Evolutionary conservation across 108 stramenopile species (phyloP).

Genomic region (Aurantiochytrium sp.): DNA sequence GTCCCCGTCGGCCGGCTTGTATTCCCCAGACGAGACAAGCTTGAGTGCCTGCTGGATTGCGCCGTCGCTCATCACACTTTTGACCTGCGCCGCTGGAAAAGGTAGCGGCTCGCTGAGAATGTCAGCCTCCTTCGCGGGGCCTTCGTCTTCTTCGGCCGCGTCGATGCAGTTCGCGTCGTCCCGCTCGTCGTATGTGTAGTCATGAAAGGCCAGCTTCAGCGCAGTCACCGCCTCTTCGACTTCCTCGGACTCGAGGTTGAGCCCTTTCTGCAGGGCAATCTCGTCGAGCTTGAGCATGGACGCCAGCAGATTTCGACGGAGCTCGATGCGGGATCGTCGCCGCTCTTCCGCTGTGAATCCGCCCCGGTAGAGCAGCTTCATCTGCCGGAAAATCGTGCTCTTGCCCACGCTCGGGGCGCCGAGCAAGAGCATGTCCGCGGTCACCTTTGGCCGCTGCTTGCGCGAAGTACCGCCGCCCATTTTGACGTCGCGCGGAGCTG

Average conservation of each 20-base stretch:
- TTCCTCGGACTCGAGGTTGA: not conserved
- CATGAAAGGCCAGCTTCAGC: not conserved
- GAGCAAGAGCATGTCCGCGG: constrained; percentile 21
- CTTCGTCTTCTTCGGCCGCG: not conserved
- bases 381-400: not conserved
- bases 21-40: not conserved
- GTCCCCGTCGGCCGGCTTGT: not conserved
- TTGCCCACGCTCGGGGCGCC: constrained; percentile 16
- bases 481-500: too few relatives aligned
- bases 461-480: not conserved
- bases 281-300: not conserved
- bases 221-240: not conserved
- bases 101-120: not conserved
- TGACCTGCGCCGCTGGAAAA: not conserved
- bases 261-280: not conserved
- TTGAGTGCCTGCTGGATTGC: not conserved
- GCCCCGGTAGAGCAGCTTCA: not conserved
- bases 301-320: not conserved
- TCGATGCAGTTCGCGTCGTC: not conserved
- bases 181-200: constrained; percentile 4
- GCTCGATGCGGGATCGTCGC: not conserved
- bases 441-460: not conserved
- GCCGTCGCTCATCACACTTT: not conserved
- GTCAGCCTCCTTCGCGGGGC: not conserved
- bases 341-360: not conserved